These are phyloP conservation scores for Magnaporthiopsis rhizophila DNA, from an alignment of 2,329 filamentous ascomycete species.

Conservation along the genomic window DNA sequence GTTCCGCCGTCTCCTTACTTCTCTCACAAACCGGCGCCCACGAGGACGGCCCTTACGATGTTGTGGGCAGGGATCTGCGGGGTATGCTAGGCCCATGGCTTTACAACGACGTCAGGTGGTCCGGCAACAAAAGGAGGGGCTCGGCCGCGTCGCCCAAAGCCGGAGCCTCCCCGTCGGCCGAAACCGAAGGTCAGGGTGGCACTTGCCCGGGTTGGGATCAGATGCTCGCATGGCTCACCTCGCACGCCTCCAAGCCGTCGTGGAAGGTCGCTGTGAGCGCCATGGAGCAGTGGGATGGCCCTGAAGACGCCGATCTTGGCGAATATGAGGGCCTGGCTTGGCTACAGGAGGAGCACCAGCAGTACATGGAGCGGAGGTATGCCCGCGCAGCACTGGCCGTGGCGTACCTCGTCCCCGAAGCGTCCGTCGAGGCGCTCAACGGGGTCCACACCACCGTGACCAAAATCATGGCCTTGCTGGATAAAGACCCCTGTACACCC, in stretches of 20 bases:
- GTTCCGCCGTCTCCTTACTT: constrained; percentile 50
- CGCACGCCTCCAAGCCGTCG: constrained; percentile 44
- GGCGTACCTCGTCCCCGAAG: constrained; percentile 58
- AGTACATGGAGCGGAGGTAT: constrained; percentile 55
- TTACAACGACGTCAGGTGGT: constrained; percentile 55
- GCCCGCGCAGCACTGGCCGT: constrained; percentile 59
- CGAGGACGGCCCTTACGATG: constrained; percentile 22
- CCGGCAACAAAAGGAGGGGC: constrained; percentile 20
- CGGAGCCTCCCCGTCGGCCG: constrained; percentile 15
- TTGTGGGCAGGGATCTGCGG: constrained; percentile 56
- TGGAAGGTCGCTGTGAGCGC: constrained; percentile 56
- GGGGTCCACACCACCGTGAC: constrained; percentile 53
- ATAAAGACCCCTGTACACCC: constrained; percentile 48
- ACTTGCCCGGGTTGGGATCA: constrained; percentile 58
- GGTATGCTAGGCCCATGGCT: constrained; percentile 68
- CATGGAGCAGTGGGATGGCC: constrained; percentile 66
- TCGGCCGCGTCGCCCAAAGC: constrained; percentile 15
- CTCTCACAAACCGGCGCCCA: constrained; percentile 42
- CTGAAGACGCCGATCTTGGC: constrained; percentile 61
- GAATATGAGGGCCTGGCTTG: constrained; percentile 43
- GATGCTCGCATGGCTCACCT: constrained; percentile 58
- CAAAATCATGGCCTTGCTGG: constrained; percentile 52
- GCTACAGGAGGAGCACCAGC: constrained; percentile 52
- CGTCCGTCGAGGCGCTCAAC: constrained; percentile 48
- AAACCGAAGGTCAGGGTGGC: not conserved